A percentile compares a stretch with the other conserved stretches of the same genome.
These are phyloP conservation scores for Blastobotrys peoriensis DNA, from an alignment of 805 yeast genomes.

Conservation along the genomic window DNA sequence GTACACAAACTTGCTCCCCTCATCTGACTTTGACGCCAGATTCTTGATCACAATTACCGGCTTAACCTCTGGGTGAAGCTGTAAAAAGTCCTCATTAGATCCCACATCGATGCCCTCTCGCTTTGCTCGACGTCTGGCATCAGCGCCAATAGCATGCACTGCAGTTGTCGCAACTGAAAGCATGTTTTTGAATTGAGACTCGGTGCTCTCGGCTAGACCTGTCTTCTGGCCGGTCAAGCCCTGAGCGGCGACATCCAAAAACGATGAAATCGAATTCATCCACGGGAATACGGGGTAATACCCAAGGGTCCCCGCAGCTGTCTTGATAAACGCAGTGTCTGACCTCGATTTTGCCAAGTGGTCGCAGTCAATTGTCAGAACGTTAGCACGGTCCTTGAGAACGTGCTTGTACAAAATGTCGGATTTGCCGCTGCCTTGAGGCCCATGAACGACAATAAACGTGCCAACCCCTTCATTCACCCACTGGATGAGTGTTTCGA, in stretches of 20 bases:
- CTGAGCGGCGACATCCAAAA: slow-evolving; percentile 79
- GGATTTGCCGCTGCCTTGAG: slow-evolving; percentile 91
- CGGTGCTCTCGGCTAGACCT: slow-evolving; percentile 78
- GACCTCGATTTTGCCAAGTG: slow-evolving; percentile 63
- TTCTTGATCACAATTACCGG: slow-evolving; percentile 84
- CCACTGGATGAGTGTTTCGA: slow-evolving; percentile 69
- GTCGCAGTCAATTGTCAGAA: slow-evolving; percentile 75
- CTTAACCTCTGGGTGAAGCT: slow-evolving; percentile 75
- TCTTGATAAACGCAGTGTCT: slow-evolving; percentile 61
- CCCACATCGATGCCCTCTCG: slow-evolving; percentile 26
- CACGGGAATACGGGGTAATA: slow-evolving; percentile 93
- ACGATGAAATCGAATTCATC: slow-evolving; percentile 72
- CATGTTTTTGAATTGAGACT: slow-evolving; percentile 75
- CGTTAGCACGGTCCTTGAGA: slow-evolving; percentile 52
- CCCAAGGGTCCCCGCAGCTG: slow-evolving; percentile 72
- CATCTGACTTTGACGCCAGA: slow-evolving; percentile 53
- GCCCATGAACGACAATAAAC: slow-evolving; percentile 85
- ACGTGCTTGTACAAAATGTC: slow-evolving; percentile 68
- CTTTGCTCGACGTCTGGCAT: slow-evolving; percentile 5
- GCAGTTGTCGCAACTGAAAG: slow-evolving; percentile 66
- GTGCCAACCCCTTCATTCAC: slow-evolving; percentile 84
- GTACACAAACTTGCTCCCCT: slow-evolving; percentile 53
- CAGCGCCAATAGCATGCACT: slow-evolving; percentile 52
- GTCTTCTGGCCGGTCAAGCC: slow-evolving; percentile 93
- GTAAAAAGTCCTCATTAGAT: slow-evolving; percentile 76